phyloP scores from a whole-genome alignment of 331 rosid genomes.

The Saraca asoca region DNA sequence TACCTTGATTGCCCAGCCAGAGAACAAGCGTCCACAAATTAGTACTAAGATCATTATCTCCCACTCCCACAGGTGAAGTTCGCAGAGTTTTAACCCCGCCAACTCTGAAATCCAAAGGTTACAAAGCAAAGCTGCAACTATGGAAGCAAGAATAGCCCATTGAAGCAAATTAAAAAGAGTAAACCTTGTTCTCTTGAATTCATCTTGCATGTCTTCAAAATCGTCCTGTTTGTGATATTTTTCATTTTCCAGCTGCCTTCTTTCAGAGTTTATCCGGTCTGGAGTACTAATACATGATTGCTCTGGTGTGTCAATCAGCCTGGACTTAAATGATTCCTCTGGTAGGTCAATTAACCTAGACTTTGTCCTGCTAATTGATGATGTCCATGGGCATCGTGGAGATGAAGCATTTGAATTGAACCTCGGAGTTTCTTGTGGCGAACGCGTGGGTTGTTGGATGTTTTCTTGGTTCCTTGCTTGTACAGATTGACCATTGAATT shows the following conservation, averaged over 20 bases:
- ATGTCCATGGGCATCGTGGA: conserved; percentile 34
- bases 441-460: not conserved
- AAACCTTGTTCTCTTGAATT: conserved; percentile 30
- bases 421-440: conserved; percentile 31
- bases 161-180: conserved; percentile 40
- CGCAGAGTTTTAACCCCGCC: conserved; percentile 42
- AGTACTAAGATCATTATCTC: conserved; percentile 60
- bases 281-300: no score
- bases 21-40: conserved; percentile 62
- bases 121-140: conserved; percentile 42
- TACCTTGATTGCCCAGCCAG: conserved; percentile 57
- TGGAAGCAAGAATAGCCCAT: conserved; percentile 24
- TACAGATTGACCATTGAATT: not conserved
- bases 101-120: conserved; percentile 42
- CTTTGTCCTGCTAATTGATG: conserved; percentile 48
- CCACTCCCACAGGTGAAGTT: conserved; percentile 68
- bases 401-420: conserved; percentile 48
- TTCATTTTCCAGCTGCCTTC: conserved; percentile 26
- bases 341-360: conserved; percentile 54
- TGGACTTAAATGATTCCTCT: no score
- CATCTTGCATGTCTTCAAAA: conserved; percentile 51
- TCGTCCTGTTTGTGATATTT: conserved; percentile 49
- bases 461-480: not conserved
- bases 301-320: no score
- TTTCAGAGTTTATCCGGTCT: conserved; percentile 20